phyloP scores from a whole-genome alignment of 1,284 basidiomycete species.

The Ustilago bromivora region DNA sequence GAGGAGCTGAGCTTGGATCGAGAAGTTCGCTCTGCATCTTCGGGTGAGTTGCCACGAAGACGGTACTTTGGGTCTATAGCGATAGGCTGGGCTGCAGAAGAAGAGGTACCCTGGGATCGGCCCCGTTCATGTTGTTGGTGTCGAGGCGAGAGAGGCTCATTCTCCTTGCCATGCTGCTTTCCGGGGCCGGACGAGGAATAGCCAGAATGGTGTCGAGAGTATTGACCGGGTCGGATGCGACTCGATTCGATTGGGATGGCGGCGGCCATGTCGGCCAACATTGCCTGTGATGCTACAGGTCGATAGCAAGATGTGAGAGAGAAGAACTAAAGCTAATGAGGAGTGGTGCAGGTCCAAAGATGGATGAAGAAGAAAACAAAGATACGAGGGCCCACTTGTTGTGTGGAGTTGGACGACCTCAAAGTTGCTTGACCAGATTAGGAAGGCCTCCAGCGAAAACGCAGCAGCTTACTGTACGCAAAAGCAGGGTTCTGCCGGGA shows the following conservation, averaged over 20 bases:
- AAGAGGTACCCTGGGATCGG: not conserved
- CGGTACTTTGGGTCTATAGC: slow-evolving; percentile 43
- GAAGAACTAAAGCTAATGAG: not conserved
- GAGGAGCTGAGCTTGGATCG: slow-evolving; percentile 34
- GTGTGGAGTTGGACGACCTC: not conserved
- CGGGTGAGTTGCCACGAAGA: slow-evolving; percentile 50
- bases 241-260: slow-evolving; percentile 26
- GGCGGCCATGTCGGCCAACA: slow-evolving; percentile 31
- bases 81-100: slow-evolving; percentile 20
- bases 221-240: slow-evolving; percentile 47
- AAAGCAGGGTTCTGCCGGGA: slow-evolving; percentile 24
- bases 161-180: slow-evolving; percentile 38
- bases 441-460: slow-evolving; percentile 13
- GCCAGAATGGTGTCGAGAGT: slow-evolving; percentile 39
- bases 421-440: slow-evolving; percentile 12
- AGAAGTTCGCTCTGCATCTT: slow-evolving; percentile 17
- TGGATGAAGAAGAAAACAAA: slow-evolving; percentile 1
- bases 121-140: slow-evolving; percentile 9
- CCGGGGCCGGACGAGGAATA: slow-evolving; percentile 9
- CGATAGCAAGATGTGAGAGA: not conserved
- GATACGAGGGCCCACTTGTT: slow-evolving; percentile 15
- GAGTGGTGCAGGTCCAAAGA: not conserved
- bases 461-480: not conserved
- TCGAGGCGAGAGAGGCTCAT: slow-evolving; percentile 27
- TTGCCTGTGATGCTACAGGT: not conserved